Evolutionary conservation across 1,139 yeast species (phyloP).

Genomic region (Blastobotrys arbuscula): DNA sequence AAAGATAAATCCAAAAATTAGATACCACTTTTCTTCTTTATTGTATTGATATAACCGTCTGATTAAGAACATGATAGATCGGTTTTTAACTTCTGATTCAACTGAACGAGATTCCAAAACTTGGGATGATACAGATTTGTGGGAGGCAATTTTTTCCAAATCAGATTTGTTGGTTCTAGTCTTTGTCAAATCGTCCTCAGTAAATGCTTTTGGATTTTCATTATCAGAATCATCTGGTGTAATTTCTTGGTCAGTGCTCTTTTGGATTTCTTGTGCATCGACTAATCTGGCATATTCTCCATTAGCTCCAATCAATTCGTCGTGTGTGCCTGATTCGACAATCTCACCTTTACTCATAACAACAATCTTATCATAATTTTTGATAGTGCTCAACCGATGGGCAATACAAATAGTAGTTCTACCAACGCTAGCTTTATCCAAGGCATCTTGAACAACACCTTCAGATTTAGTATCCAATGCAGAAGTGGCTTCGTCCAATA

Average conservation of each 20-base stretch:
- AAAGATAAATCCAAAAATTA: conserved; percentile 32
- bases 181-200: conserved; percentile 19
- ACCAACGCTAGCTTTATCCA: conserved; percentile 55
- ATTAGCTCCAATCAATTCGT: conserved; percentile 30
- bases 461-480: conserved; percentile 71
- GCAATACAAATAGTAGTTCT: conserved; percentile 76
- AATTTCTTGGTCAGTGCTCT: conserved; percentile 20
- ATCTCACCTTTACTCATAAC: conserved; percentile 40
- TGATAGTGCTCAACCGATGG: conserved; percentile 69
- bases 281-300: conserved; percentile 9
- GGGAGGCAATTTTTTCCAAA: conserved; percentile 11
- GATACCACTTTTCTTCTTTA: conserved; percentile 25
- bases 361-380: conserved; percentile 42
- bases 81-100: conserved; percentile 16
- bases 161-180: conserved; percentile 2
- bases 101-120: conserved; percentile 8
- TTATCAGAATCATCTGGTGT: conserved; percentile 12
- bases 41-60: conserved; percentile 25
- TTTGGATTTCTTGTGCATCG: conserved; percentile 16
- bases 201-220: conserved; percentile 12
- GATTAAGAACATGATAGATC: conserved; percentile 19
- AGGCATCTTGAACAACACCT: conserved; percentile 44
- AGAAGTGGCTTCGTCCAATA: conserved; percentile 76
- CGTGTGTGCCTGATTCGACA: conserved; percentile 41
- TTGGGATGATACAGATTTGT: conserved; percentile 14